Conservation (phyloP, 108 stramenopile species). For the Nannochloropsis oceanica region DNA sequence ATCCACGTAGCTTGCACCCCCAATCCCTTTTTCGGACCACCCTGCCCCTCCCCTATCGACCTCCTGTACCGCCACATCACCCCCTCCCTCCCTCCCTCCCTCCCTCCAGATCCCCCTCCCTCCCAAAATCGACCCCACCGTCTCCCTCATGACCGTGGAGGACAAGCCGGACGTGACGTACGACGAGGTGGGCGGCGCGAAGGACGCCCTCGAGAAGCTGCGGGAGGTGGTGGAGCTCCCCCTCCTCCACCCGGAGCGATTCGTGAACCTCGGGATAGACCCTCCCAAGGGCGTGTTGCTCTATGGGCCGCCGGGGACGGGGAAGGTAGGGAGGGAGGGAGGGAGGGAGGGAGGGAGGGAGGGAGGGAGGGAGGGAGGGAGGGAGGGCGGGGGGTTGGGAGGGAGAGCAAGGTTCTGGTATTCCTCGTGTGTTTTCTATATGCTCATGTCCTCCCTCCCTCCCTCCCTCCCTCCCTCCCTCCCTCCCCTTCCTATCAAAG, state of each 20-base stretch:
- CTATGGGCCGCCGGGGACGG: constrained; percentile 88
- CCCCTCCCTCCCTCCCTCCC: not conserved
- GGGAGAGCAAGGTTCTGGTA: too few relatives aligned
- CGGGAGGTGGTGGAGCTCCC: constrained; percentile 86
- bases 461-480: not conserved
- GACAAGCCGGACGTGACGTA: constrained; percentile 99
- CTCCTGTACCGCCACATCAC: too few relatives aligned
- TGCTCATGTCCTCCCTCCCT: not conserved
- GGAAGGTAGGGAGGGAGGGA: too few relatives aligned
- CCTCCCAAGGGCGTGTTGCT: constrained; percentile 92
- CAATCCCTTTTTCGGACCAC: too few relatives aligned
- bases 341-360: too few relatives aligned
- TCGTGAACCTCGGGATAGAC: constrained; percentile 88
- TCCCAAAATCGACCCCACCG: constrained; percentile 98
- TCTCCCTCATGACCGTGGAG: constrained; percentile 95
- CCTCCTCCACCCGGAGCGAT: constrained; percentile 85
- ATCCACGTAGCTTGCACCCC: too few relatives aligned
- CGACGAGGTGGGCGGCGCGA: constrained; percentile 98
- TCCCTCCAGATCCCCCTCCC: constrained; percentile 64
- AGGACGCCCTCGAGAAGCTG: constrained; percentile 87
- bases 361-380: too few relatives aligned
- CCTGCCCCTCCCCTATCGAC: too few relatives aligned
- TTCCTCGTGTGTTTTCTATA: too few relatives aligned
- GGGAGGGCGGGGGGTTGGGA: too few relatives aligned
- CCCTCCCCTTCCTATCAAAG: too few relatives aligned